Base-by-base conservation (phyloP, 2,329 filamentous ascomycete species). In the Cordyceps militaris region DNA sequence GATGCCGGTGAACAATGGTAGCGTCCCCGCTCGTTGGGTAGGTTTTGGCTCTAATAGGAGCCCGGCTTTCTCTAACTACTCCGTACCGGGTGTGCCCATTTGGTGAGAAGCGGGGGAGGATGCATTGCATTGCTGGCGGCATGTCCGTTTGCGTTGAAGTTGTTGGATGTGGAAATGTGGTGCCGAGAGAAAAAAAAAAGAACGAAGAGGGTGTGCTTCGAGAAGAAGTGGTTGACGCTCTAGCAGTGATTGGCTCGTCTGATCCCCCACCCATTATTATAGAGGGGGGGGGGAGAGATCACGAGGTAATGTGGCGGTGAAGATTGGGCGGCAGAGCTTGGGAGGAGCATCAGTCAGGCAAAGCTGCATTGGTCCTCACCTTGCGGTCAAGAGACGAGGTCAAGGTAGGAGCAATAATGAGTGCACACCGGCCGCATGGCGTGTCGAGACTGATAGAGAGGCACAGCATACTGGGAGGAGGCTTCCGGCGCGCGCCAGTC, bases 221-320 rank as follows among this genome's bases (percentile, higher is more conserved):
- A n/a, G 30, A 6, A 11, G 30, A 6, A 32, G 30, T 36, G 34
- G 38, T 42, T 30, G 43, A 47, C 24, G 23, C 43, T 13, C 10
- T 34, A 34, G 14, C n/a, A 24, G 3, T 34, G 23, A 53, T 53
- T 53, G 50, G 50, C 26, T 44, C 50, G 9, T 30, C 49, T 44
- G 36, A 43, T 43, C 49, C 34, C 36, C 49, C 23, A 8, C 13
- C 38, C 24, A 21, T 14, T 32, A 36, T 32, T 21, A n/a, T 42
- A 11, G 13, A 30, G 28, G 26, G 51, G 38, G 34, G 30, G 10
- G 10, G 34, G 34, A 16, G 32, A 16, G 42, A 55, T 55, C 52
- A 55, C 52, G 52, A 55, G 52, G 28, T 14, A 9, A 47, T 44
- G 26, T 47, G 30, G 52, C 52, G 52, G 52, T 55, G 52, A 55